Base-by-base conservation (phyloP, 2,329 filamentous ascomycete genomes). In the Penicillium thymicola region DNA sequence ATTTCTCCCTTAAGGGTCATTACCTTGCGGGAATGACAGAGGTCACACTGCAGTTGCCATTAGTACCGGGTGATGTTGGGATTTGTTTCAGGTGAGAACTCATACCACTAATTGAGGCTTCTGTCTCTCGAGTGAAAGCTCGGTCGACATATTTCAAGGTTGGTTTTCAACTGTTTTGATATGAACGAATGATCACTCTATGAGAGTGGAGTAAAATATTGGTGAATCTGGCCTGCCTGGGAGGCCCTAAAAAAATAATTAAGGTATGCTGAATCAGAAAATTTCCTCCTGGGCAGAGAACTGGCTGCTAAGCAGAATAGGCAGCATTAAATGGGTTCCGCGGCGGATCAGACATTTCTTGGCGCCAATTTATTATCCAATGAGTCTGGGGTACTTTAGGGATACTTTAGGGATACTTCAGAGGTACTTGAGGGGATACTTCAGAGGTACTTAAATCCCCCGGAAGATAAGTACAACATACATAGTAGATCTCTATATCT, bases 11-110 rank as follows among this genome's bases (percentile, higher is more conserved):
- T 0, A 8, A 11, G 11, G 11, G 14, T 32, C 18, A 27, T 32
- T 59, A 65, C 63, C 58, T 65, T 64, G 48, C 63, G 57, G 5
- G 58, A 51, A 56, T 65, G 60, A 21, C 62, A 65, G 14, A 47
- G 34, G 27, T 65, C 63, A 25, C 62, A 65, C 63, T 64, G 51
- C 28, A 48, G 21, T 30, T 18, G 7, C 9, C 9, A 45, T 45
- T 53, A 53, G 42, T 36, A 50, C 9, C n/a, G 16, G n/a, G n/a
- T 6, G 16, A 42, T 9, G 23, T 30, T 16, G 14, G 16, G 7
- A 13, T 14, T 38, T 40, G 14, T 42, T 14, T 41, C 34, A 32
- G 18, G n/a, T 18, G 27, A 18, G 36, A 32, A 32, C 6, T 18
- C 51, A 9, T 41, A 54, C 51, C 34, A 54, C 51, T 25, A 30